Conservation (phyloP, 352 stramenopile species). For the Globisporangium iwayamae region DNA sequence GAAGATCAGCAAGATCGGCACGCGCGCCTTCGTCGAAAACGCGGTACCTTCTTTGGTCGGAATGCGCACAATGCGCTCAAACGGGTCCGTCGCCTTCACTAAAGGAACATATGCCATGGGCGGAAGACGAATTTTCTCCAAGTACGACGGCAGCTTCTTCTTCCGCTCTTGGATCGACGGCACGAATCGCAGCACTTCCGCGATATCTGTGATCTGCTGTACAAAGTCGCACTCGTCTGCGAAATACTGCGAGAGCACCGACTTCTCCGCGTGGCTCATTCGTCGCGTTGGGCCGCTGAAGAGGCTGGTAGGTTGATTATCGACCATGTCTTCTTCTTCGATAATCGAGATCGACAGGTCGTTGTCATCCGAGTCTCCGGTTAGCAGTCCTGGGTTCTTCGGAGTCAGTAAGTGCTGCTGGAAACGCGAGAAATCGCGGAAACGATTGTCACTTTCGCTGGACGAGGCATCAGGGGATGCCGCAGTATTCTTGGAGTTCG, state of each 20-base stretch:
- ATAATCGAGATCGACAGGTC: conserved; percentile 37
- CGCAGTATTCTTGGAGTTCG: conserved; percentile 20
- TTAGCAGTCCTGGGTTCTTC: conserved; percentile 48
- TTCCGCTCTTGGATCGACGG: conserved; percentile 76
- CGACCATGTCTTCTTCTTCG: conserved; percentile 65
- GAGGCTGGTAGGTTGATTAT: conserved; percentile 68
- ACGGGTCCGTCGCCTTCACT: conserved; percentile 84
- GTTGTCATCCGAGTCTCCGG: conserved; percentile 40
- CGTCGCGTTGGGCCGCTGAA: conserved; percentile 63
- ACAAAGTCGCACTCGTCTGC: conserved; percentile 87
- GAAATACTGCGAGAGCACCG: conserved; percentile 79
- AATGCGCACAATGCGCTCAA: conserved; percentile 85
- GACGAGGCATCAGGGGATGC: conserved; percentile 21
- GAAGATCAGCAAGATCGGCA: conserved; percentile 87
- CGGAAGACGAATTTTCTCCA: conserved; percentile 81
- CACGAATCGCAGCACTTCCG: conserved; percentile 81
- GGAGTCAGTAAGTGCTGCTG: conserved; percentile 84
- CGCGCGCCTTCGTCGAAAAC: conserved; percentile 84
- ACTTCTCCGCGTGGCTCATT: conserved; percentile 82
- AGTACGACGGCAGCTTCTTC: conserved; percentile 67
- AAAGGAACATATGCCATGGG: conserved; percentile 87
- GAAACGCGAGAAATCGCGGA: conserved; percentile 83
- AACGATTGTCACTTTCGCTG: conserved; percentile 56
- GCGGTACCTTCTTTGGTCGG: conserved; percentile 83
- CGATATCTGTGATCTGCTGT: conserved; percentile 86